Base-by-base conservation (phyloP, 2,329 filamentous ascomycete species). In the Didymosphaeria variabile region DNA sequence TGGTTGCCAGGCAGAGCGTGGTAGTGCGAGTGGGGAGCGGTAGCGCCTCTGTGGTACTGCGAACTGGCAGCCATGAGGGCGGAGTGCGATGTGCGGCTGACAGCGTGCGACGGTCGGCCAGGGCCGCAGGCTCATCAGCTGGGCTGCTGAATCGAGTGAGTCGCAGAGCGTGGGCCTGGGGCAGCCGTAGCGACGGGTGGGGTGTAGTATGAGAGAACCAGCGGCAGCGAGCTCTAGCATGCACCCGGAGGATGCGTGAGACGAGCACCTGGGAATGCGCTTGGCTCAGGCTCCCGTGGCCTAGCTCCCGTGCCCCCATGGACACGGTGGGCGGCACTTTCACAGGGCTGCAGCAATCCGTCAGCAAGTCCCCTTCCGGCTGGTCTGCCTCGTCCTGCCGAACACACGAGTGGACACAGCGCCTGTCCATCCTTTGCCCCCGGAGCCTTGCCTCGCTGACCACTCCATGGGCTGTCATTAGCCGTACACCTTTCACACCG, bases 31-130 rank as follows among this genome's bases (percentile, higher is more conserved):
- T 66, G 36, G 29, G 45, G 66, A 57, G 66, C 62, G 63, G 65
- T 53, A 62, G 69, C 67, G 67, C 65, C 68, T 64, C 70, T 65
- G 72, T 73, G 71, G 63, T 72, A 69, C 66, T 73, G 67, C 58
- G 71, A 68, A 56, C 63, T 72, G 67, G 72, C 64, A 49, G 71
- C 68, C 71, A 74, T 73, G 64, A 63, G 62, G 63, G 57, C 42
- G 42, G 19, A 21, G 40, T 9, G 55, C n/a, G 23, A 9, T 17
- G 29, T 15, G 67, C 60, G 66, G 68, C 67, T 71, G 70, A 65
- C 67, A 55, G 66, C 62, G 70, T 69, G 63, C 63, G 55, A 68
- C 68, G 65, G 68, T 59, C 60, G 34, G 66, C 66, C 55, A 60
- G 64, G 61, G 58, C 55, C 51, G 59, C 61, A 61, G 59, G 61